Conservation (phyloP, 306 rosid genomes). For the Acacia confusa region DNA sequence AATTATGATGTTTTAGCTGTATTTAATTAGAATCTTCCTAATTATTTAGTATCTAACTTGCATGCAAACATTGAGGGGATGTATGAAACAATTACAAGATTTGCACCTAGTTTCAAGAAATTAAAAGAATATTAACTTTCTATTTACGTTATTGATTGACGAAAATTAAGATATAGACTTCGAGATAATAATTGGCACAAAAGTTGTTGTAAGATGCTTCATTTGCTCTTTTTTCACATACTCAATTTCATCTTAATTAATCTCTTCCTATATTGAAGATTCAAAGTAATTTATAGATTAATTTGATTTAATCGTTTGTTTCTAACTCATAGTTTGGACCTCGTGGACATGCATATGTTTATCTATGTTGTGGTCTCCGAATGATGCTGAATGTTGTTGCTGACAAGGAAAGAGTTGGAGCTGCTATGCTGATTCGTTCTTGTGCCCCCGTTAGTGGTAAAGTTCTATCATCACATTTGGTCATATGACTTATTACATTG, state of each 20-base stretch:
- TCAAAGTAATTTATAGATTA: background rate
- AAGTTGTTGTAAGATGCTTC: slow-evolving; percentile 59
- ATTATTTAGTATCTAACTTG: too few relatives aligned
- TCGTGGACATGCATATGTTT: slow-evolving; percentile 89
- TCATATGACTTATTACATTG: too few relatives aligned
- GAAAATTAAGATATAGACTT: too few relatives aligned
- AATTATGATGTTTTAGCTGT: too few relatives aligned
- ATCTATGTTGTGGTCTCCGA: slow-evolving; percentile 84
- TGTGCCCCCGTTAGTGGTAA: too few relatives aligned
- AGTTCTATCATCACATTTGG: too few relatives aligned
- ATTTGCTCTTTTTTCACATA: background rate
- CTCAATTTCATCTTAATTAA: background rate
- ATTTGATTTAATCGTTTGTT: background rate
- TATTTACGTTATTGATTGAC: too few relatives aligned
- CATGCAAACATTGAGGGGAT: background rate
- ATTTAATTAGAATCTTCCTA: too few relatives aligned
- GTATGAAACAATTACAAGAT: too few relatives aligned
- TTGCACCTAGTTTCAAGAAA: background rate
- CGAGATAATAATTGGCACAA: background rate
- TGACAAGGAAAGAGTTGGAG: too few relatives aligned
- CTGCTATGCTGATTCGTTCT: too few relatives aligned
- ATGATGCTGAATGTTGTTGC: too few relatives aligned
- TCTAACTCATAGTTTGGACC: slow-evolving; percentile 67
- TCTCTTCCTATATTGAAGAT: background rate
- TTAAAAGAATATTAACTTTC: background rate